Base-by-base conservation (phyloP, 2,329 filamentous ascomycete species). In the Pseudohalonectria lignicola region DNA sequence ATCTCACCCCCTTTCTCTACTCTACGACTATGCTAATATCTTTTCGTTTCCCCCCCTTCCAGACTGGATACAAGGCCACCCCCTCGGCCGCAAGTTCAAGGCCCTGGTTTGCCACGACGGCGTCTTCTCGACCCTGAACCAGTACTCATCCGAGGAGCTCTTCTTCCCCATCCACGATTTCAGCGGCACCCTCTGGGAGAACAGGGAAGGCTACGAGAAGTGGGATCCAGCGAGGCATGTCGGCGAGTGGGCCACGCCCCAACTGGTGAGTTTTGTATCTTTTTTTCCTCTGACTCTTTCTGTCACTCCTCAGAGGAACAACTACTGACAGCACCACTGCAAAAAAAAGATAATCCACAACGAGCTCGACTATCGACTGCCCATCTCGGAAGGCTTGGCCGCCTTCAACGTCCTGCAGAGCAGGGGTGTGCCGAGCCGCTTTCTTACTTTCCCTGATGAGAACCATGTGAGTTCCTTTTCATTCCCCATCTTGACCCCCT, bases 61-160 rank as follows among this genome's bases (percentile, higher is more conserved):
- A 61, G 71, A 94, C 55, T 94, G 88, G 87, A 86, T 94, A 49
- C 86, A 94, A 59, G 88, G 88, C 7, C 82, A 92, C 45, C 71
- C 76, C 1, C 71, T 95, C 0, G 87, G 86, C 16, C 77, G 85
- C 20, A 77, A 82, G 47, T 93, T 95, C 71, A 86, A 86, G 58
- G 86, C 86, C 0, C 69, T 95, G 4, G 86, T 94, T 20, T 87
- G 80, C 49, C 87, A 94, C 54, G 86, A 94, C 48, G 87, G 87
- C 34, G 81, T 88, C 39, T 92, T 88, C 58, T 82, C 77, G 49
- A 81, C 77, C 1, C 61, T 77, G 37, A 76, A 68, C 47, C 73
- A 79, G 57, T 81, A 76, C 63, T 7, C 23, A 8, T 26, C 23
- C 23, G 23, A 26, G 23, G 78, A 82, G 55, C 64, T 82, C n/a